Conservation (phyloP, 176 grass and related monocot species). For the Calamus simplicifolius region DNA sequence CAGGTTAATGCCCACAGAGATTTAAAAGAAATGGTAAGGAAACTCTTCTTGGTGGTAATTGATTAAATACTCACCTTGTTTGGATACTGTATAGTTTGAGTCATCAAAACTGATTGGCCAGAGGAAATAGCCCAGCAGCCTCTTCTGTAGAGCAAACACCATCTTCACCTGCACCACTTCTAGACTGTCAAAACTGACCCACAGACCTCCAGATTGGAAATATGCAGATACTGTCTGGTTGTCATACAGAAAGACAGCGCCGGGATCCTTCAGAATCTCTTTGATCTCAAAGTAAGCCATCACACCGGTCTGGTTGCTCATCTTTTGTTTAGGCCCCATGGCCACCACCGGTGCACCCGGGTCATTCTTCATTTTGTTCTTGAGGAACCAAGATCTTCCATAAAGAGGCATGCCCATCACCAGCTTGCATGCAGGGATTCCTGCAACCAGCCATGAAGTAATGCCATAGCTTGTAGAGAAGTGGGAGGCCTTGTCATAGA, state of each 20-base stretch:
- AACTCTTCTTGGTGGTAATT: background rate
- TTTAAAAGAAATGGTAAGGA: background rate
- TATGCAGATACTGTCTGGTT: slow-evolving; percentile 49
- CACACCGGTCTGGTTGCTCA: slow-evolving; percentile 46
- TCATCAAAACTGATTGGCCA: slow-evolving; percentile 84
- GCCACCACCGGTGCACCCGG: slow-evolving; percentile 53
- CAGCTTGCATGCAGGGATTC: slow-evolving; percentile 56
- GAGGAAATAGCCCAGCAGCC: slow-evolving; percentile 66
- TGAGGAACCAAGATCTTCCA: slow-evolving; percentile 65
- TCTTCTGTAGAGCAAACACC: slow-evolving; percentile 28
- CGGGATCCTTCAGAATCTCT: slow-evolving; percentile 24
- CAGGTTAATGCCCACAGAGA: background rate
- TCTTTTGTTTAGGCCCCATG: slow-evolving; percentile 49
- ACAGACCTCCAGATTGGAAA: slow-evolving; percentile 50
- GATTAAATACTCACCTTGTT: slow-evolving; percentile 37
- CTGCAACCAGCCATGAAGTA: slow-evolving; percentile 76
- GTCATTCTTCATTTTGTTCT: slow-evolving; percentile 52
- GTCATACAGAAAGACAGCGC: slow-evolving; percentile 36
- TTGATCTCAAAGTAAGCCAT: slow-evolving; percentile 81
- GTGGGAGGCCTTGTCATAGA: slow-evolving; percentile 69
- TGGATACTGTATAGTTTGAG: slow-evolving; percentile 46
- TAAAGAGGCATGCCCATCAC: slow-evolving; percentile 71
- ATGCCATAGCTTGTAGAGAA: slow-evolving; percentile 76
- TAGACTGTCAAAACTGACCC: slow-evolving; percentile 67
- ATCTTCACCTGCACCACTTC: slow-evolving; percentile 69